These are phyloP conservation scores for Syzygium jambos DNA, from an alignment of 345 rosid species.

Conservation along the genomic window DNA sequence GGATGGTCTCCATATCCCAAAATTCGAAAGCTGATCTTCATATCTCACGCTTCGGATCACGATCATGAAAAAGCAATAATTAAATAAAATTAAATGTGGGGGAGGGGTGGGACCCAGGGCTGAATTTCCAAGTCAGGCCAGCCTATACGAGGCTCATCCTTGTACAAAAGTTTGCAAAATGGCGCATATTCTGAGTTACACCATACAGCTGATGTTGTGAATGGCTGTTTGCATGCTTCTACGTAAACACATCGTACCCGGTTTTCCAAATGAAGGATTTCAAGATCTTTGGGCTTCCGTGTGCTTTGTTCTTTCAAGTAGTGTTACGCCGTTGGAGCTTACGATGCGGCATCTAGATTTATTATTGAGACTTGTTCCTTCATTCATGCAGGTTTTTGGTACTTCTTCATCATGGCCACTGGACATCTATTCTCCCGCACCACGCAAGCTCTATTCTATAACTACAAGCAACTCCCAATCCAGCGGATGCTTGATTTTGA, in stretches of 20 bases:
- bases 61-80: too few species aligned
- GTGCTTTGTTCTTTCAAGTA: background rate
- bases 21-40: too few species aligned
- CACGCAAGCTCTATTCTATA: conserved; percentile 80
- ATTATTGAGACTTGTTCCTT: background rate
- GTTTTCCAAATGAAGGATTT: background rate
- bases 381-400: conserved; percentile 6
- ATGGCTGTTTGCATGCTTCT: background rate
- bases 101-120: background rate
- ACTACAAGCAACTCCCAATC: too few species aligned
- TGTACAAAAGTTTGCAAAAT: background rate
- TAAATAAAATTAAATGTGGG: too few species aligned
- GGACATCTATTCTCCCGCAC: conserved; percentile 87
- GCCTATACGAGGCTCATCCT: background rate
- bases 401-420: conserved; percentile 57
- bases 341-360: background rate
- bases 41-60: too few species aligned
- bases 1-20: too few species aligned
- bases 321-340: background rate
- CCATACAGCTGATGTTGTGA: background rate
- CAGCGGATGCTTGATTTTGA: too few species aligned
- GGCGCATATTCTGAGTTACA: background rate
- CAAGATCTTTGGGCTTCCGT: background rate
- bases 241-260: background rate
- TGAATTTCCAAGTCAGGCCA: background rate